Base-by-base conservation (phyloP, 768 basidiomycete species). In the Glaciozyma antarctica region DNA sequence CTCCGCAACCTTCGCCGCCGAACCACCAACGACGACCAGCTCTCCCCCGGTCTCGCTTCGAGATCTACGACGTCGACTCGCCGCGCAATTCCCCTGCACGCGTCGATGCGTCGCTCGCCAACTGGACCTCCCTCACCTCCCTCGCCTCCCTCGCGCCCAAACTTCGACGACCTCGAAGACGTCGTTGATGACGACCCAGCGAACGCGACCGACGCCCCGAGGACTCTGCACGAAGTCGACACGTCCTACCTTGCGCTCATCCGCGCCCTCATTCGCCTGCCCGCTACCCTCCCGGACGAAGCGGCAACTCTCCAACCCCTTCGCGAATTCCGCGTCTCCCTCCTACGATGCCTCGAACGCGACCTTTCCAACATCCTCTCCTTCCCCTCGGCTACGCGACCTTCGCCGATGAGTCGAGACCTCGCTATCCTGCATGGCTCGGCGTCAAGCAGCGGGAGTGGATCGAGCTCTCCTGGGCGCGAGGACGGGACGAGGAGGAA, bases 171-270 rank as follows among this genome's bases (percentile, higher is more conserved):
- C 15, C 24, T 26, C 32, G 45, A 45, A 12, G 52, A 48, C 26
- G 26, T 17, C 2, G 26, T 24, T 9, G 48, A 41, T n/a, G 26
- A 59, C 48, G 49, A 58, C 24, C 19, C 32, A n/a, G 12, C 55
- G 24, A 28, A 19, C 28, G 13, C 49, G 12, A 47, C 51, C 22
- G 41, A 52, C 28, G 32, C 54, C 0, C 62, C 64, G 45, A 63
- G 59, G 1, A 49, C 57, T 28, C 59, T 69, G 28, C 6, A 51
- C 53, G 69, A 70, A 22, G 60, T 70, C 63, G 69, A 70, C 26
- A 45, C 62, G 6, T 63, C 65, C 19, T 70, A 64, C 43, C 57
- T 61, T 28, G n/a, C 38, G 28, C 65, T 70, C 47, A 58, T 55
- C 8, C 55, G 48, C 26, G 62, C 62, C 8, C 10, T 64, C 60